Conservation (phyloP, 73 alveolate species). For the Blepharisma stoltei region DNA sequence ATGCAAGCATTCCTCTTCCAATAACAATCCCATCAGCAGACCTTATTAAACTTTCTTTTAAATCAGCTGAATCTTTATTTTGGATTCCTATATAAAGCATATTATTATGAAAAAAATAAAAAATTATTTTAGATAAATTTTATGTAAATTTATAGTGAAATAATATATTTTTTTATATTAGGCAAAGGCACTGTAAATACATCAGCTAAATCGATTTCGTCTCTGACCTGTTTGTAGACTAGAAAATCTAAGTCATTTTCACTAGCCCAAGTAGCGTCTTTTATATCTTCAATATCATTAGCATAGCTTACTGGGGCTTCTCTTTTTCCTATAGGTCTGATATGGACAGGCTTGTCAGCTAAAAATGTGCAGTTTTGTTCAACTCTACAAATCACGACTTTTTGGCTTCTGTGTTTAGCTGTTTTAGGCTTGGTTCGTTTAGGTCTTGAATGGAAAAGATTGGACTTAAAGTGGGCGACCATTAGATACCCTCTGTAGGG, state of each 20-base stretch:
- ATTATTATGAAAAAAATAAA: no score
- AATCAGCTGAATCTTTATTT: not conserved
- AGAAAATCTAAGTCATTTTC: not conserved
- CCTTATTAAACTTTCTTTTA: not conserved
- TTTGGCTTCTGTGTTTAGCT: not conserved
- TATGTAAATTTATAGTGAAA: no score
- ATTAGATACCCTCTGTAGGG: no score
- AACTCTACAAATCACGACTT: not conserved
- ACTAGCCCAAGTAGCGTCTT: not conserved
- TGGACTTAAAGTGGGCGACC: no score
- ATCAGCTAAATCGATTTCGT: not conserved
- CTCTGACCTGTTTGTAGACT: not conserved
- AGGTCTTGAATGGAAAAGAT: no score
- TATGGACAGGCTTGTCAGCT: not conserved
- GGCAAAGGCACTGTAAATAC: not conserved
- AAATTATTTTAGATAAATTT: no score
- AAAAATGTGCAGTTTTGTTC: constrained; percentile 3
- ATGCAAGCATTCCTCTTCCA: not conserved
- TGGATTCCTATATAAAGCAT: not conserved
- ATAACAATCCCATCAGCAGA: not conserved
- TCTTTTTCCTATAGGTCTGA: not conserved
- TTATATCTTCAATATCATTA: not conserved
- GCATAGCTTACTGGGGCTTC: not conserved
- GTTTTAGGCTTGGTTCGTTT: not conserved
- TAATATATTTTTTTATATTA: not conserved